Conservation (phyloP, 148 eudicot species). For the Salicornia ramosissima region DNA sequence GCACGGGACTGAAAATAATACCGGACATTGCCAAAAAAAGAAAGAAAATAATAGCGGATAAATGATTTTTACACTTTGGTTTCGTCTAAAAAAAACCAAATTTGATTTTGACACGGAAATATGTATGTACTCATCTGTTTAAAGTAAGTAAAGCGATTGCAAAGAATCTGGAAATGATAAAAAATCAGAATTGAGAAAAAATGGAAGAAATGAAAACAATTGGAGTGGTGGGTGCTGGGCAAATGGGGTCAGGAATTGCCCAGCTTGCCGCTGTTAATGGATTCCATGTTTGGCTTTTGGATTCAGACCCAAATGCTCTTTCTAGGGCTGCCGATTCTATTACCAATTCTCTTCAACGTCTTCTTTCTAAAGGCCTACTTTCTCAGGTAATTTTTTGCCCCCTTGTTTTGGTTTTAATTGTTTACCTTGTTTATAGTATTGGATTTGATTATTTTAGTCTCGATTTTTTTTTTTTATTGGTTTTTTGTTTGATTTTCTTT, state of each 20-base stretch:
- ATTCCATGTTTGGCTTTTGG: constrained; percentile 56
- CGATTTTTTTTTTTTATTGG: background rate
- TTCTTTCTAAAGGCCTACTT: constrained; percentile 53
- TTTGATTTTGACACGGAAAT: no score
- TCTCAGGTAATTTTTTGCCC: constrained; percentile 40
- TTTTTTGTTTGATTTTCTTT: background rate
- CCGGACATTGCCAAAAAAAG: no score
- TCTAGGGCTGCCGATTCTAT: constrained; percentile 42
- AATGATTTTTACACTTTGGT: no score
- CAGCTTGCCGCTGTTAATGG: constrained; percentile 68
- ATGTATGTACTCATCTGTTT: no score
- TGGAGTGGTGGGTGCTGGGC: constrained; percentile 89
- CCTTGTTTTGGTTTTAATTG: background rate
- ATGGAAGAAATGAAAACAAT: constrained; percentile 47
- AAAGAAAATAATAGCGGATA: no score
- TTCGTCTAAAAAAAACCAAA: no score
- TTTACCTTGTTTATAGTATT: background rate
- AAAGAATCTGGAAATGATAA: no score
- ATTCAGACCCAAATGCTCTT: constrained; percentile 56
- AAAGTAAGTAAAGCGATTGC: no score
- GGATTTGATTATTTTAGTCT: background rate
- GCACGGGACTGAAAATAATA: no score
- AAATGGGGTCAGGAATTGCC: constrained; percentile 94
- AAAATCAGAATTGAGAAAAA: background rate
- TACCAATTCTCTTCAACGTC: constrained; percentile 42